A percentile compares a stretch with the other conserved stretches of the same genome.
These are phyloP conservation scores for Insectozyma bohioensis DNA, from an alignment of 1,139 yeast genomes.

Conservation along the genomic window DNA sequence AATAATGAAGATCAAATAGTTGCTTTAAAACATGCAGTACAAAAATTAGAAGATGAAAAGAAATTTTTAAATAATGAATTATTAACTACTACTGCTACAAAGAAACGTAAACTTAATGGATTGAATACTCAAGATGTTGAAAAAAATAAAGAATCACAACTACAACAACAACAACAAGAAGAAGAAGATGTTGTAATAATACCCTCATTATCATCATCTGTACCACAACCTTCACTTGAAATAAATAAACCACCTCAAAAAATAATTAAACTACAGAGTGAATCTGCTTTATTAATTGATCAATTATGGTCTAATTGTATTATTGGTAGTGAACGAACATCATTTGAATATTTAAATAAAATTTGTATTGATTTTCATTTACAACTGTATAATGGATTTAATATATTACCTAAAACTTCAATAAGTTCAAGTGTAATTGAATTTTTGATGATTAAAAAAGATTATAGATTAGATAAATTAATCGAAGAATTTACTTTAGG, in stretches of 20 bases:
- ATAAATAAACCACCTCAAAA: conserved; percentile 9
- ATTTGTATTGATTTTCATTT: conserved; percentile 41
- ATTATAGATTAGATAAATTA: conserved; percentile 44
- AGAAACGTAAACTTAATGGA: not conserved
- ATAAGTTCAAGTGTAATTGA: conserved; percentile 32
- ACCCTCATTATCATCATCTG: too few species aligned
- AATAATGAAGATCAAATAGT: conserved; percentile 43
- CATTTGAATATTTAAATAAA: conserved; percentile 50
- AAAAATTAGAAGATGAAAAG: conserved; percentile 66
- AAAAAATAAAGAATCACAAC: conserved; percentile 8
- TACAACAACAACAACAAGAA: conserved; percentile 1
- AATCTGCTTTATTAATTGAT: conserved; percentile 36
- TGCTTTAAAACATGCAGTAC: conserved; percentile 45
- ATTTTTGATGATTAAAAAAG: conserved; percentile 41
- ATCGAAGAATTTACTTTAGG: conserved; percentile 40
- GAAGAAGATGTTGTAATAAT: conserved; percentile 1
- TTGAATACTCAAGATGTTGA: conserved; percentile 2
- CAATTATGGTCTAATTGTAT: conserved; percentile 41
- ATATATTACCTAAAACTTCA: conserved; percentile 30
- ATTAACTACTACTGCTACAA: conserved; percentile 20
- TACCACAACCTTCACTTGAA: too few species aligned
- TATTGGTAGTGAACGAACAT: conserved; percentile 49
- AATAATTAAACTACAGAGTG: conserved; percentile 31
- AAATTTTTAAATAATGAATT: conserved; percentile 56
- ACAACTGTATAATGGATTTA: conserved; percentile 28